Conservation (phyloP, 192 early-diverging fungal genomes). For the Backusella westeae region DNA sequence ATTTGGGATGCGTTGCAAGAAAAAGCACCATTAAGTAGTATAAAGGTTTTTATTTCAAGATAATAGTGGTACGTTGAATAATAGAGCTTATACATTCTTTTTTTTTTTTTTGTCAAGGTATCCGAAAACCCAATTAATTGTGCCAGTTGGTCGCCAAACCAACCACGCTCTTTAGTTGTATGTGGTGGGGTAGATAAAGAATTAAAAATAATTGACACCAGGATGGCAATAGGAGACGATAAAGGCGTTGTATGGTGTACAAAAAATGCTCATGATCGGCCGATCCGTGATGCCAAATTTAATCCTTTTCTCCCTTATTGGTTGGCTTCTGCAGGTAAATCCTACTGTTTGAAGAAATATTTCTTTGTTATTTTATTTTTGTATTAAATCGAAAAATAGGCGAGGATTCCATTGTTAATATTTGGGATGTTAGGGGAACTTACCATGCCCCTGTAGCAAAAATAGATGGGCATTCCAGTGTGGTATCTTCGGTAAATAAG, state of each 20-base stretch:
- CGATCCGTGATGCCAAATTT: slow-evolving; percentile 16
- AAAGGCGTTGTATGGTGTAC: slow-evolving; percentile 25
- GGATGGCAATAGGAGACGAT: slow-evolving; percentile 33
- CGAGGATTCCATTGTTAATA: slow-evolving; percentile 31
- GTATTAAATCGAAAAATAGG: background rate
- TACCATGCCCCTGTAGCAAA: slow-evolving; percentile 22
- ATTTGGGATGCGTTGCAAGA: slow-evolving; percentile 17
- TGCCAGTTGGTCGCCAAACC: slow-evolving; percentile 26
- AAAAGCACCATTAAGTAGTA: background rate
- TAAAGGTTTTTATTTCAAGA: background rate
- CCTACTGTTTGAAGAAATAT: background rate
- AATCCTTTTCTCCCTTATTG: slow-evolving; percentile 38
- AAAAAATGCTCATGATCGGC: slow-evolving; percentile 2
- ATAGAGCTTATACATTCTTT: too few relatives aligned
- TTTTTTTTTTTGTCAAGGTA: background rate
- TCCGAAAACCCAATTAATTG: slow-evolving; percentile 1
- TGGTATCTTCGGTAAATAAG: slow-evolving; percentile 15
- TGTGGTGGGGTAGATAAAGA: slow-evolving; percentile 10
- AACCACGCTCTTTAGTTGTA: slow-evolving; percentile 29
- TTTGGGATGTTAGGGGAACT: slow-evolving; percentile 30
- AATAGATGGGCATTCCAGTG: slow-evolving; percentile 19
- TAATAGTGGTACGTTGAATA: too few relatives aligned
- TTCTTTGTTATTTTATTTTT: background rate
- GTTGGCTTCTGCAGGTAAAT: slow-evolving; percentile 28
- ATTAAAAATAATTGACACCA: slow-evolving; percentile 37